A percentile compares a stretch with the other conserved stretches of the same genome.
Conservation (phyloP, 768 basidiomycete genomes). For the Pulveroboletus sp. region DNA sequence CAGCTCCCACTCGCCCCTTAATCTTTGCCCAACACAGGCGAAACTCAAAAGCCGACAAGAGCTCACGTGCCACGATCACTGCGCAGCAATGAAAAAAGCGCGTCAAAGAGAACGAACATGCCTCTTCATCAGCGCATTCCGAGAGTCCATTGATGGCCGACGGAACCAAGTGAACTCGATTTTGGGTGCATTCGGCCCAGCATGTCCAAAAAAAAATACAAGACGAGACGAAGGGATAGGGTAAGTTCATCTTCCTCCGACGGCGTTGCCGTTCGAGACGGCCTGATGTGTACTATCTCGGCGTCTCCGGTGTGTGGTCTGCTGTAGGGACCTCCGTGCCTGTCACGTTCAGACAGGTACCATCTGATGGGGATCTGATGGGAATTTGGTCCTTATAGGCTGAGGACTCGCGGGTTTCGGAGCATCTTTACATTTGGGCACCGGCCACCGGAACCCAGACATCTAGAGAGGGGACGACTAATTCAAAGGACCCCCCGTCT, state of each 20-base stretch:
- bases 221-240: neutral
- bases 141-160: too few species aligned
- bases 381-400: too few species aligned
- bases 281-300: neutral
- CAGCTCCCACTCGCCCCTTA: neutral
- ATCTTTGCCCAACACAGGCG: too few species aligned
- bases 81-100: too few species aligned
- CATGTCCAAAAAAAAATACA: neutral
- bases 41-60: neutral
- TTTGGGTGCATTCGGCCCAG: neutral
- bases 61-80: neutral
- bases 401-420: neutral
- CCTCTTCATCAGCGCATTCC: too few species aligned
- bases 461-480: too few species aligned
- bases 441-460: too few species aligned
- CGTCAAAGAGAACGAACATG: too few species aligned
- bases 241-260: neutral
- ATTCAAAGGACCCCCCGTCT: too few species aligned
- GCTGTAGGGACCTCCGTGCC: neutral
- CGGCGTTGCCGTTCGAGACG: neutral
- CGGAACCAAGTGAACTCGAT: neutral
- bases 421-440: neutral
- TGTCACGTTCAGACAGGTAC: conserved; percentile 2
- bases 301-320: neutral
- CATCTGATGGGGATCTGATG: neutral